Base-by-base conservation (phyloP, 1,284 basidiomycete species). In the Pulchroboletus neoregius region DNA sequence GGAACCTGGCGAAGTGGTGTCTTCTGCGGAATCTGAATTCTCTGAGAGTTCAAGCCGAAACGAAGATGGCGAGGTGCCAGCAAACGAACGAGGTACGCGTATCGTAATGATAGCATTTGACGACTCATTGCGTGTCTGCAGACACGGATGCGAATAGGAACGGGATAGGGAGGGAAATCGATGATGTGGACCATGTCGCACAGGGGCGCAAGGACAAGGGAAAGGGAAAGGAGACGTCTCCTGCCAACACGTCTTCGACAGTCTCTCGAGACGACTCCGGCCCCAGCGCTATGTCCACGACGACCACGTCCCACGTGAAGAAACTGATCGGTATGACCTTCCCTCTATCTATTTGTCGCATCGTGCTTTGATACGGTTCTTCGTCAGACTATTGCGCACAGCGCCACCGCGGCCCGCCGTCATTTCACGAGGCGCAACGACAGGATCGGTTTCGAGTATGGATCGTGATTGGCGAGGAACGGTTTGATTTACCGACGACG, bases 401-500 rank as follows among this genome's bases (percentile, higher is more conserved):
- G 10, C 50, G 56, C n/a, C 41, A 46, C 2, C 31, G 60, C 12
- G 51, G 55, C 4, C 38, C 32, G 4, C 72, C 74, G 0, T 61
- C 58, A 45, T 70, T 73, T 46, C 60, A 58, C 36, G 55, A 68
- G 23, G 56, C 58, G 45, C 20, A 22, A 22, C 34, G 7, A 8
- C 28, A 45, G 8, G 38, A 11, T 22, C 44, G 30, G 28, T 39
- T 32, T 27, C 43, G 32, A 18, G 70, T 72, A 6, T 76, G 73
- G 73, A 62, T 75, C 15, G 58, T 71, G 36, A 59, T 75, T 36
- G 73, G 68, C 8, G 62, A 60, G 46, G 69, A 71, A 48, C 61
- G 63, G 39, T 61, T 70, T 43, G 73, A 75, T 54, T 60, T 75
- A 7, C 70, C 68, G 26, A 58, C 55, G 30, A 43, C 42, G 36